Evolutionary conservation across 1,139 yeast species (phyloP).

Genomic region (Pneumocystis carinii): DNA sequence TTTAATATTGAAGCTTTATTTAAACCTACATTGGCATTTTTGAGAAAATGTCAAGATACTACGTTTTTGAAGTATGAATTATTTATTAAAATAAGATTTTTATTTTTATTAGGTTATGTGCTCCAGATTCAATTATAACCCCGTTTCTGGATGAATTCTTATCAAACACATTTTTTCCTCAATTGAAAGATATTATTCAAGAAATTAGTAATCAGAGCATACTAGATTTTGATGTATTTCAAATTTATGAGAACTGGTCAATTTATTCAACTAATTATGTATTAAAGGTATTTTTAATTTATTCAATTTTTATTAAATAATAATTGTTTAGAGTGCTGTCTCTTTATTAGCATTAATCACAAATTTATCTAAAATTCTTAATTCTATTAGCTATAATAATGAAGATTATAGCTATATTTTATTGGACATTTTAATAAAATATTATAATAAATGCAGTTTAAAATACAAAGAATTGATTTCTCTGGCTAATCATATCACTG

Average conservation of each 20-base stretch:
- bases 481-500: neutral
- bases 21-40: slow-evolving; percentile 8
- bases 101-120: neutral
- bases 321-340: neutral
- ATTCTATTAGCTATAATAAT: slow-evolving; percentile 2
- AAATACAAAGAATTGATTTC: slow-evolving; percentile 2
- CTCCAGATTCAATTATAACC: neutral
- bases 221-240: neutral
- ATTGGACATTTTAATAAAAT: slow-evolving; percentile 4
- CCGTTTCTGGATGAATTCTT: slow-evolving; percentile 8
- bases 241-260: slow-evolving; percentile 2
- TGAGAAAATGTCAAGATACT: slow-evolving; percentile 4
- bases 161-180: slow-evolving; percentile 3
- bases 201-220: slow-evolving; percentile 2
- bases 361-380: slow-evolving; percentile 2
- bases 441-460: slow-evolving; percentile 1
- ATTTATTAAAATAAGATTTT: neutral
- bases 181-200: slow-evolving; percentile 6
- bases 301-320: neutral
- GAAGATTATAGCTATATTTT: slow-evolving; percentile 6
- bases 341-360: neutral
- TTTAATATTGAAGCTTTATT: slow-evolving; percentile 9
- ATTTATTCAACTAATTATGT: neutral
- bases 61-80: neutral
- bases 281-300: neutral